phyloP scores from a whole-genome alignment of 2,329 filamentous ascomycete genomes.

The Penicillium glabrum region DNA sequence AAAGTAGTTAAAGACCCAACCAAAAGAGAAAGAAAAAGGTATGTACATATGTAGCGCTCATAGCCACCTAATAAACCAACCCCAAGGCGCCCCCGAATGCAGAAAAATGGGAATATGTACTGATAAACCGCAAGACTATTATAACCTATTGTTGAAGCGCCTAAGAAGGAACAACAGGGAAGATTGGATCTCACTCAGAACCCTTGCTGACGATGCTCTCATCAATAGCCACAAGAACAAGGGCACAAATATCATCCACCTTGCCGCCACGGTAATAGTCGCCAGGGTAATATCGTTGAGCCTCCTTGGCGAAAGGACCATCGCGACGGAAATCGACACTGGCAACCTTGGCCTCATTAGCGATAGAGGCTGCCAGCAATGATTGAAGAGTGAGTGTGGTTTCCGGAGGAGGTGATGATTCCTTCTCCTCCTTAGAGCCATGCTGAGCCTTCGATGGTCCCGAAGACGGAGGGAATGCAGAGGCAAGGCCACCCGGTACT shows the following conservation, averaged over 20 bases:
- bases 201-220: slow-evolving; percentile 28
- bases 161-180: neutral
- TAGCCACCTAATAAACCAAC: slow-evolving; percentile 5
- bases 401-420: slow-evolving; percentile 9
- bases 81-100: slow-evolving; percentile 8
- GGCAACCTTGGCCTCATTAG: slow-evolving; percentile 77
- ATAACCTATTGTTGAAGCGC: neutral
- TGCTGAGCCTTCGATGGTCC: neutral
- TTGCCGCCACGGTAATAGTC: slow-evolving; percentile 92
- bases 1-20: neutral
- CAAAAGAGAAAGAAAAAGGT: neutral
- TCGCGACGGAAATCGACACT: slow-evolving; percentile 79
- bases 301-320: slow-evolving; percentile 92
- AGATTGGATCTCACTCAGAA: neutral
- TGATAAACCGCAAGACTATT: neutral
- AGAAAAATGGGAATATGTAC: slow-evolving; percentile 2
- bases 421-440: slow-evolving; percentile 9
- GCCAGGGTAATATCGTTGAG: slow-evolving; percentile 80
- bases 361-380: slow-evolving; percentile 74
- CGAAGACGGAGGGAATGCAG: slow-evolving; percentile 19
- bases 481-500: slow-evolving; percentile 44
- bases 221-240: slow-evolving; percentile 76
- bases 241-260: slow-evolving; percentile 89
- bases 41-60: slow-evolving; percentile 8
- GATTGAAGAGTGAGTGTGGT: slow-evolving; percentile 65